A percentile compares a stretch with the other conserved stretches of the same genome.
phyloP scores from a whole-genome alignment of 78 protist genomes.

The Cavenderia fasciculata region DNA sequence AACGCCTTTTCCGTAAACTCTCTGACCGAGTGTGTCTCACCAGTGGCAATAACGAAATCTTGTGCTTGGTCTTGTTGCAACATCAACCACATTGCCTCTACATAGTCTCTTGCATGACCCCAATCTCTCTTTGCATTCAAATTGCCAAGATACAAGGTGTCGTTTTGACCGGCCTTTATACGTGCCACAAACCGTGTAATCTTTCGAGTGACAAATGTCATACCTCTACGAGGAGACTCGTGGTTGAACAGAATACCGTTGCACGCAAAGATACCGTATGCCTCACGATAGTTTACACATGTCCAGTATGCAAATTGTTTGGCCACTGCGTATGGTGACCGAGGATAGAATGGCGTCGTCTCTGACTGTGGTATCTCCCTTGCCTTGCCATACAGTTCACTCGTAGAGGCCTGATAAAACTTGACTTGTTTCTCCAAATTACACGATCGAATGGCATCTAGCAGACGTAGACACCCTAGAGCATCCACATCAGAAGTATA shows the following conservation, averaged over 20 bases:
- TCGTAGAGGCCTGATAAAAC: slow-evolving; percentile 95
- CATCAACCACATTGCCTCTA: slow-evolving; percentile 93
- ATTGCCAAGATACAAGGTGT: slow-evolving; percentile 90
- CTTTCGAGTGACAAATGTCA: slow-evolving; percentile 96
- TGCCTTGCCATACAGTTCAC: slow-evolving; percentile 95
- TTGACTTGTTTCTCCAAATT: slow-evolving; percentile 70
- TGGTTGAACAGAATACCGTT: slow-evolving; percentile 98
- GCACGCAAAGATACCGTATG: slow-evolving; percentile 89
- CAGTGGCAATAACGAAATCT: slow-evolving; percentile 95
- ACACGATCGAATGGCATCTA: slow-evolving; percentile 93
- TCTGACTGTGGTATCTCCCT: slow-evolving; percentile 92
- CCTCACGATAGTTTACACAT: slow-evolving; percentile 95
- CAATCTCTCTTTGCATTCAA: slow-evolving; percentile 93
- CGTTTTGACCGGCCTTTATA: slow-evolving; percentile 76
- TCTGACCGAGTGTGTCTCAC: slow-evolving; percentile 91
- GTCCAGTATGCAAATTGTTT: slow-evolving; percentile 97
- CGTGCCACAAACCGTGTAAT: slow-evolving; percentile 94
- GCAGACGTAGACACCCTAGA: slow-evolving; percentile 90
- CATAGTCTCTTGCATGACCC: slow-evolving; percentile 94
- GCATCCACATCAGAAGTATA: slow-evolving; percentile 96
- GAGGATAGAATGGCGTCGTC: slow-evolving; percentile 97
- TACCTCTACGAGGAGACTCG: slow-evolving; percentile 87
- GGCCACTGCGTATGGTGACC: slow-evolving; percentile 95
- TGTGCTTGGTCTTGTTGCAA: slow-evolving; percentile 88
- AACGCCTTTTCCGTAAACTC: slow-evolving; percentile 89